A percentile compares a stretch with the other conserved stretches of the same genome.
phyloP scores from a whole-genome alignment of 2,329 filamentous ascomycete genomes.

The Neopestalotiopsis clavispora region DNA sequence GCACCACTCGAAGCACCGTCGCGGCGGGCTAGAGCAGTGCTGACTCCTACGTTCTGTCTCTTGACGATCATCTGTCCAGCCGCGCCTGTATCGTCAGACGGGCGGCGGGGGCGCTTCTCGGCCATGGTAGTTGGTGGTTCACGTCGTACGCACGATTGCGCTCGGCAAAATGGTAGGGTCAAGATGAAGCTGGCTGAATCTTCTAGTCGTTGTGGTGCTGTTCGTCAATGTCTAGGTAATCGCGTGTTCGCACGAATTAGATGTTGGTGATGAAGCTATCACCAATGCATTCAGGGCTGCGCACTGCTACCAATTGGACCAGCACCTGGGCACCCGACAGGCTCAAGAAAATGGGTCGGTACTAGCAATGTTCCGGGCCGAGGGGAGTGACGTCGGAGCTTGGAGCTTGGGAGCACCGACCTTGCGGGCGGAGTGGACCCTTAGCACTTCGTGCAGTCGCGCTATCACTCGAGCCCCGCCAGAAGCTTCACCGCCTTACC shows the following conservation, averaged over 20 bases:
- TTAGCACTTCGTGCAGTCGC: neutral
- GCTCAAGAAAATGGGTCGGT: slow-evolving; percentile 15
- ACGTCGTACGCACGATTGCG: too few species aligned
- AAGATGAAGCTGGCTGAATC: neutral
- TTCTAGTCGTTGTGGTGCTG: neutral
- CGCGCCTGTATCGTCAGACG: slow-evolving; percentile 80
- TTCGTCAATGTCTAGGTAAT: neutral
- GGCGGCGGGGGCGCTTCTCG: slow-evolving; percentile 90
- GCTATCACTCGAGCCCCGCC: neutral
- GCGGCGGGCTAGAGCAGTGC: slow-evolving; percentile 53
- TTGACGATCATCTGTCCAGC: slow-evolving; percentile 82
- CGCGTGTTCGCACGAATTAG: neutral
- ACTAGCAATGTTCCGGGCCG: slow-evolving; percentile 11
- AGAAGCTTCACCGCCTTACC: neutral
- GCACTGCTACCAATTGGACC: too few species aligned
- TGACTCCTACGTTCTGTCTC: slow-evolving; percentile 73
- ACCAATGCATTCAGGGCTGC: neutral
- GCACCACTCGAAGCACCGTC: slow-evolving; percentile 53
- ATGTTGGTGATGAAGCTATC: neutral
- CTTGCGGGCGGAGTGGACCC: neutral
- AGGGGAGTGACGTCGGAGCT: neutral
- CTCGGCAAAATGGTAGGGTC: too few species aligned
- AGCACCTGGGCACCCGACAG: too few species aligned
- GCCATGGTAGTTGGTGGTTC: slow-evolving; percentile 62
- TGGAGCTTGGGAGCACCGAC: neutral